Conservation (phyloP, 108 stramenopile species). For the Fistulifera pelliculosa region DNA sequence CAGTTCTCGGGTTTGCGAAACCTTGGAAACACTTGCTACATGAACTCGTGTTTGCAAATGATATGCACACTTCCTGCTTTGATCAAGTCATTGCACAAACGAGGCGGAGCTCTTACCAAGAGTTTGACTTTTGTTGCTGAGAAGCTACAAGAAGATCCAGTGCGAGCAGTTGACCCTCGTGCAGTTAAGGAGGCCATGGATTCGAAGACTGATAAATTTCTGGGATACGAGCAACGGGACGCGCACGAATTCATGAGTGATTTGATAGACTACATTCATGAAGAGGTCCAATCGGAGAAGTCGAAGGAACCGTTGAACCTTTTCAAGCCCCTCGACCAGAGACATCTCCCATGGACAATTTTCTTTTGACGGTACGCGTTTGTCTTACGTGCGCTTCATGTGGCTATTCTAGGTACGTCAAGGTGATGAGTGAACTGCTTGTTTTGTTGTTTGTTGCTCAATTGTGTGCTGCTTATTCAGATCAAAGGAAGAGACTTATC, state of each 20-base stretch:
- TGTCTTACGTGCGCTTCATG: conserved; percentile 48
- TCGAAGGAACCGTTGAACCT: conserved; percentile 4
- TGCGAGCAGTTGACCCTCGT: conserved; percentile 27
- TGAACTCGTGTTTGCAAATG: conserved; percentile 64
- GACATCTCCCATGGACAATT: conserved; percentile 22
- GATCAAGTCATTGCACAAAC: not conserved
- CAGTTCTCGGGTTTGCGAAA: conserved; percentile 26
- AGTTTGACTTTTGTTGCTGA: not conserved
- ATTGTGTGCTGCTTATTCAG: conserved; percentile 9
- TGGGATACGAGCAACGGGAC: conserved; percentile 49
- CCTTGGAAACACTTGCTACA: conserved; percentile 78
- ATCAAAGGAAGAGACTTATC: conserved; percentile 28
- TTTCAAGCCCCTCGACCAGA: not conserved
- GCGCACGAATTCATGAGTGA: conserved; percentile 53
- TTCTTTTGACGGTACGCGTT: conserved; percentile 36
- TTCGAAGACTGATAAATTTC: conserved; percentile 31
- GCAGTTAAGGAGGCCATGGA: conserved; percentile 34
- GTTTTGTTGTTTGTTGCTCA: too few relatives aligned
- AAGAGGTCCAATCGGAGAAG: conserved; percentile 23
- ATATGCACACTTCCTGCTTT: conserved; percentile 2
- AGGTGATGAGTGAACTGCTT: not conserved
- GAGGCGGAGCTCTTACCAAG: not conserved
- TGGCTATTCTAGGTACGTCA: conserved; percentile 21
- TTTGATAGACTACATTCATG: conserved; percentile 39
- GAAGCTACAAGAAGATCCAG: conserved; percentile 4